Conservation (phyloP, 495 filamentous ascomycete species). For the Acidiella bohemica region DNA sequence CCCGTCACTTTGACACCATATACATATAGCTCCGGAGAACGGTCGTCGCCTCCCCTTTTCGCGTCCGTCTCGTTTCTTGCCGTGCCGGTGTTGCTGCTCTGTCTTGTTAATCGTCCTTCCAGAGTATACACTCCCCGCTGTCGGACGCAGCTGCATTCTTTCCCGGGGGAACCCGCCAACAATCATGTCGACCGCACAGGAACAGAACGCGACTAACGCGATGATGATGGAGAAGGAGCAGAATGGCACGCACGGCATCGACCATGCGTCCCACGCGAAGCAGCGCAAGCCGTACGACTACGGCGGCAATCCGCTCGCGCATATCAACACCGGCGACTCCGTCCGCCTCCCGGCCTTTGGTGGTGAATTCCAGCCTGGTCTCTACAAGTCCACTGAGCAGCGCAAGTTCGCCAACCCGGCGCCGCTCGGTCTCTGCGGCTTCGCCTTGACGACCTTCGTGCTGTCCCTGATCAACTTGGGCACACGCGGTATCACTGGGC, state of each 20-base stretch:
- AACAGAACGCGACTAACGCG: constrained; percentile 12
- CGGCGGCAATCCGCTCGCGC: constrained; percentile 56
- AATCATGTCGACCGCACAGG: constrained; percentile 8
- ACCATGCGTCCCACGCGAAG: constrained; percentile 13
- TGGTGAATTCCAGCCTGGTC: constrained; percentile 92
- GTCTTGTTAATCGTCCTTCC: too few species aligned
- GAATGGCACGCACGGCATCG: constrained; percentile 16
- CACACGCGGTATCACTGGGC: constrained; percentile 38
- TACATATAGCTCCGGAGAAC: too few species aligned
- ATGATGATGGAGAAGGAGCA: constrained; percentile 12
- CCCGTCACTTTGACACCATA: too few species aligned
- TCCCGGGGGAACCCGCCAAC: background rate
- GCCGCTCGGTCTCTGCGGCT: constrained; percentile 60
- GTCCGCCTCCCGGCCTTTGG: constrained; percentile 67
- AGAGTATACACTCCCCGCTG: too few species aligned
- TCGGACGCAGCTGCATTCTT: too few species aligned
- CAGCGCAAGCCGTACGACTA: constrained; percentile 33
- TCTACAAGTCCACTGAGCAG: constrained; percentile 58
- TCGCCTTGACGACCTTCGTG: constrained; percentile 92
- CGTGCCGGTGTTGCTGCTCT: too few species aligned
- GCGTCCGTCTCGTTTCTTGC: too few species aligned
- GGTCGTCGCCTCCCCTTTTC: too few species aligned
- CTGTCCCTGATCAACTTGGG: constrained; percentile 73
- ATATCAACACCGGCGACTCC: constrained; percentile 47
- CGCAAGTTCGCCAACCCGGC: constrained; percentile 55